Base-by-base conservation (phyloP, 345 rosid species). In the Geranium brycei region DNA sequence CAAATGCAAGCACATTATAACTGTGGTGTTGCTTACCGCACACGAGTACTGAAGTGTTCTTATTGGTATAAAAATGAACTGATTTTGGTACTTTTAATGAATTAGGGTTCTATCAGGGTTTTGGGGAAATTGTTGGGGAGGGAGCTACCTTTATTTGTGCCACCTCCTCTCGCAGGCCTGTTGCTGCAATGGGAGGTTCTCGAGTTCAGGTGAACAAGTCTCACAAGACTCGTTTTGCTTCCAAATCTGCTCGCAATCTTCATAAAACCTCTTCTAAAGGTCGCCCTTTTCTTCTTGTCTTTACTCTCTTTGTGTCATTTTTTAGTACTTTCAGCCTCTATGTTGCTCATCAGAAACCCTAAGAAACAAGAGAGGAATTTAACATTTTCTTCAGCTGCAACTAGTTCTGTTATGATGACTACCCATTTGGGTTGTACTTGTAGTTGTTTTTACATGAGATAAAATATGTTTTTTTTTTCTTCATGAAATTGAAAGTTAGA, bases 151-250 rank as follows among this genome's bases (percentile, higher is more conserved):
- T 38, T 38, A 38, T 53, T 28, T 59, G 28, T 59, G 28, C 31
- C 17, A 59, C 8, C 62, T 19, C 6, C 14, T 12, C 31, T 16
- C 14, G 7, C 23, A 4, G 14, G 19, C 19, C 32, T n/a, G 4
- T 15, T 13, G 64, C 62, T 30, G 70, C 78, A 73, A 85, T 89
- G 91, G 91, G 85, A 73, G 81, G 83, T 7, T 82, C 96, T 69
- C 81, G 93, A 75, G 81, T 68, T 75, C 98, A 93, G 76, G 79
- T 80, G 10, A 93, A 90, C 68, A 93, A 93, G 66, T 28, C 91
- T 64, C 99, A 93, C 79, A 92, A 89, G 71, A 62, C 96, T 23
- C 83, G 97, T 28, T 86, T 86, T 69, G 68, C 91, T 19, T 76
- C 96, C 68, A 93, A 88, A 69, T 85, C 99, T 12, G 74, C 89